Evolutionary conservation across 75 land plant species (phyloP).

Genomic region (Azolla pinnata): DNA sequence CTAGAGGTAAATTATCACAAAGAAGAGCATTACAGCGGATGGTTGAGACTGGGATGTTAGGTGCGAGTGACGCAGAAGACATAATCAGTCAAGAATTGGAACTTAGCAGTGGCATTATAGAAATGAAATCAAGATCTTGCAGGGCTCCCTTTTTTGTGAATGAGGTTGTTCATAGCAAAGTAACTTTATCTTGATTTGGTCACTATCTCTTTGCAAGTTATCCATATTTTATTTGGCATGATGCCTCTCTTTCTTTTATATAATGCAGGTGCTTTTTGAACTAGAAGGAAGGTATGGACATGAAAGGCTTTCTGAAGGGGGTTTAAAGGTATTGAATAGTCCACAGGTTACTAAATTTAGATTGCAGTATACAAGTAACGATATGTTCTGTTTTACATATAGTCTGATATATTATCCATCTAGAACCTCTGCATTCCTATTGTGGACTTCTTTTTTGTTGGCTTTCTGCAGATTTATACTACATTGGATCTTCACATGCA

Average conservation of each 20-base stretch:
- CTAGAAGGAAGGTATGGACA: constrained; percentile 34
- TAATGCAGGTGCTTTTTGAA: constrained; percentile 34
- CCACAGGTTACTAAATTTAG: no score
- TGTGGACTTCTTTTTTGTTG: no score
- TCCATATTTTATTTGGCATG: no score
- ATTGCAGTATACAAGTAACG: no score
- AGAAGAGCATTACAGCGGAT: constrained; percentile 49
- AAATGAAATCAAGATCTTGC: constrained; percentile 31
- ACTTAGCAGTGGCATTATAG: constrained; percentile 15
- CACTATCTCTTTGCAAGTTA: no score
- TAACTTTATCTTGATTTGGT: no score
- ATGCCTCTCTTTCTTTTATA: no score
- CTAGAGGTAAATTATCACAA: constrained; percentile 50
- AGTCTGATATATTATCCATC: no score
- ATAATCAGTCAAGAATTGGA: constrained; percentile 29
- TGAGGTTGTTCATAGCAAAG: no score
- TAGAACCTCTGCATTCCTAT: no score
- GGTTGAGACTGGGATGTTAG: constrained; percentile 58
- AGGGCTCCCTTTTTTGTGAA: constrained; percentile 41
- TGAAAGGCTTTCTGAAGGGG: constrained; percentile 23
- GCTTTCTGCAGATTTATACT: constrained; percentile 42
- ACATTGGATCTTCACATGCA: constrained; percentile 40
- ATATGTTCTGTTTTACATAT: no score
- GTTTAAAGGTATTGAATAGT: constrained; percentile 29
- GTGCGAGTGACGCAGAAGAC: constrained; percentile 32